Evolutionary conservation across 768 basidiomycete species (phyloP).

Genomic region (Dioszegia aurantiaca): DNA sequence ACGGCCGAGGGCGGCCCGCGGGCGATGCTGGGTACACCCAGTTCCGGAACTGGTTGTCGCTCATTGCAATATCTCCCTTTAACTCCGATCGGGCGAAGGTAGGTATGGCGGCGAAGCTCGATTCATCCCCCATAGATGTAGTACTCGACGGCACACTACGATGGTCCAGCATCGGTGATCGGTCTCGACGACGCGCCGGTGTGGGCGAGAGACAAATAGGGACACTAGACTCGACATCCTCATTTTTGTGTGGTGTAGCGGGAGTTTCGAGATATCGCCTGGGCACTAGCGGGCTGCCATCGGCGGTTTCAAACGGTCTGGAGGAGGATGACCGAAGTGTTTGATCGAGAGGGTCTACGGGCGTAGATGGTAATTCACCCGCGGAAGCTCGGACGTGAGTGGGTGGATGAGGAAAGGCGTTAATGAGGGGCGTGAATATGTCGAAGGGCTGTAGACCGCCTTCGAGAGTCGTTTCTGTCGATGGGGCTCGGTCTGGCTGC

Average conservation of each 20-base stretch:
- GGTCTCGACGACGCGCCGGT: not conserved
- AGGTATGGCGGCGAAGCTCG: not conserved
- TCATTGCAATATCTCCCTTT: not conserved
- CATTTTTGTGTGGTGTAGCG: not conserved
- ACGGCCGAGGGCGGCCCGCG: not conserved
- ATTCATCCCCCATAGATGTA: not conserved
- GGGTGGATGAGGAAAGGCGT: not conserved
- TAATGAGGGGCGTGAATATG: not conserved
- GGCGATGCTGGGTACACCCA: constrained; percentile 20
- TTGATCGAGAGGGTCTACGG: not conserved
- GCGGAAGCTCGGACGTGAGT: no score
- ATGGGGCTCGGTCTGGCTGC: not conserved
- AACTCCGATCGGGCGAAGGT: not conserved
- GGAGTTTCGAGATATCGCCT: constrained; percentile 9
- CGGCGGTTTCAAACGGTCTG: constrained; percentile 13
- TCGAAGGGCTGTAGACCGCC: not conserved
- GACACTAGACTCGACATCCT: not conserved
- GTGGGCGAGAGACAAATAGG: not conserved
- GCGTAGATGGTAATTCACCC: not conserved
- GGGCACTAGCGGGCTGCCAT: constrained; percentile 21
- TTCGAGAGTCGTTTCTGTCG: not conserved
- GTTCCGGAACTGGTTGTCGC: constrained; percentile 13
- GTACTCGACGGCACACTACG: not conserved
- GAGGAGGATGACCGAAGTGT: not conserved
- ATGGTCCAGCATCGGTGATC: not conserved